Evolutionary conservation across 345 rosid genomes (phyloP).

Genomic region (Mangifera indica): DNA sequence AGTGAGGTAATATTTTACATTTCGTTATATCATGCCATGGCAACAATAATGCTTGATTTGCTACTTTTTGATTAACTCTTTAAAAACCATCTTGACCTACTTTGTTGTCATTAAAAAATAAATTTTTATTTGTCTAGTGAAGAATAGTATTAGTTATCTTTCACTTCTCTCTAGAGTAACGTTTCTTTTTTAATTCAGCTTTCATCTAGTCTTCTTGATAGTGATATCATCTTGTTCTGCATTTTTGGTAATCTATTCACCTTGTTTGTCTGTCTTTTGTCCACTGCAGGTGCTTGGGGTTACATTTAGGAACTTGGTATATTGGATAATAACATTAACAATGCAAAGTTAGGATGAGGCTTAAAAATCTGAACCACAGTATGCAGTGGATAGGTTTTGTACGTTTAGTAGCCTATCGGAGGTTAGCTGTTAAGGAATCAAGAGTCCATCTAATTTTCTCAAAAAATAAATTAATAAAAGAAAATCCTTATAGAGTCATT

Average conservation of each 20-base stretch:
- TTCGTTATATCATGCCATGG: slow-evolving; percentile 12
- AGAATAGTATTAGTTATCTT: not conserved
- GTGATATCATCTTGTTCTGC: not conserved
- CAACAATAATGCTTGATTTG: not conserved
- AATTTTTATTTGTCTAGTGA: slow-evolving; percentile 6
- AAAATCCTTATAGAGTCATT: not conserved
- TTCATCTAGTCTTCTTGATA: not conserved
- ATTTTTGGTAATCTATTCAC: too few species aligned
- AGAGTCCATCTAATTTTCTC: not conserved
- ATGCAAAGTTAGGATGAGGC: not conserved
- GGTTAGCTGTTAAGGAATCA: not conserved
- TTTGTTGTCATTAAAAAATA: slow-evolving; percentile 10
- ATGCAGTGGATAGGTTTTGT: not conserved
- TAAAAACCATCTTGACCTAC: not conserved
- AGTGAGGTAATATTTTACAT: slow-evolving; percentile 67
- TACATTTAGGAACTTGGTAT: not conserved
- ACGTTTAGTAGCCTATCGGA: not conserved
- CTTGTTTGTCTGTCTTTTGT: too few species aligned
- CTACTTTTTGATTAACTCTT: not conserved
- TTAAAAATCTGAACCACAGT: not conserved
- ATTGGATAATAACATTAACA: not conserved
- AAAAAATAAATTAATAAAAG: not conserved
- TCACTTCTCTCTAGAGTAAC: not conserved
- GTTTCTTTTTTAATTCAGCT: not conserved
- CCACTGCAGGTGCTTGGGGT: not conserved